phyloP scores from a whole-genome alignment of 441 rosid species.

The Gossypium davidsonii region DNA sequence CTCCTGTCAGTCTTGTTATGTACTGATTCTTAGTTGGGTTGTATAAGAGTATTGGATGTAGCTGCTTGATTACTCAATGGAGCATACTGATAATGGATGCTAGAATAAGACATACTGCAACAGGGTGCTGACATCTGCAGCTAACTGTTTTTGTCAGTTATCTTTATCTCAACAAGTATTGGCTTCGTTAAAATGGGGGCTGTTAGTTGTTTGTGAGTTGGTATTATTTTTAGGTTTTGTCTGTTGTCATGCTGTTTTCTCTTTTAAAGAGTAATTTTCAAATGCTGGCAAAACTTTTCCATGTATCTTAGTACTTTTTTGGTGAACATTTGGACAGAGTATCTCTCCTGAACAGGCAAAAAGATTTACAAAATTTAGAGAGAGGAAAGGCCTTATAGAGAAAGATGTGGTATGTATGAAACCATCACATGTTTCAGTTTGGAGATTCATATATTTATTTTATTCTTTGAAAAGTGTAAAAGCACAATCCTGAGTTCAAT shows the following conservation, averaged over 20 bases:
- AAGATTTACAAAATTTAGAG: conserved; percentile 88
- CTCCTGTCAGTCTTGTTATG: background rate
- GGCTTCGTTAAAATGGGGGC: background rate
- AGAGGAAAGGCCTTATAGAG: conserved; percentile 86
- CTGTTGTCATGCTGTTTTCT: background rate
- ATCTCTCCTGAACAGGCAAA: conserved; percentile 84
- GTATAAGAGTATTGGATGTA: background rate
- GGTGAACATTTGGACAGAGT: conserved; percentile 45
- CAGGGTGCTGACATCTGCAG: background rate
- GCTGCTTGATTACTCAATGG: background rate
- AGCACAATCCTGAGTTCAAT: conserved; percentile 5
- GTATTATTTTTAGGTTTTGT: conserved; percentile 3
- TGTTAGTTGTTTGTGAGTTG: background rate
- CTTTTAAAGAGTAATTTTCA: background rate
- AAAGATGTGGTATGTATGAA: conserved; percentile 85
- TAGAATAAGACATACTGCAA: conserved; percentile 1
- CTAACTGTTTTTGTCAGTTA: background rate
- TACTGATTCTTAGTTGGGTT: background rate
- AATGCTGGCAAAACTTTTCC: conserved; percentile 6
- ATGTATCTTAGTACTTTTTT: conserved; percentile 16
- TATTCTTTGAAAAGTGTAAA: conserved; percentile 1
- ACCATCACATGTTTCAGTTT: background rate
- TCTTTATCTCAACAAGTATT: background rate
- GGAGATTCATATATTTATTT: conserved; percentile 14
- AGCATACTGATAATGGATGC: background rate